Evolutionary conservation across 768 basidiomycete genomes (phyloP).

Genomic region (Panaeolus cyanescens): DNA sequence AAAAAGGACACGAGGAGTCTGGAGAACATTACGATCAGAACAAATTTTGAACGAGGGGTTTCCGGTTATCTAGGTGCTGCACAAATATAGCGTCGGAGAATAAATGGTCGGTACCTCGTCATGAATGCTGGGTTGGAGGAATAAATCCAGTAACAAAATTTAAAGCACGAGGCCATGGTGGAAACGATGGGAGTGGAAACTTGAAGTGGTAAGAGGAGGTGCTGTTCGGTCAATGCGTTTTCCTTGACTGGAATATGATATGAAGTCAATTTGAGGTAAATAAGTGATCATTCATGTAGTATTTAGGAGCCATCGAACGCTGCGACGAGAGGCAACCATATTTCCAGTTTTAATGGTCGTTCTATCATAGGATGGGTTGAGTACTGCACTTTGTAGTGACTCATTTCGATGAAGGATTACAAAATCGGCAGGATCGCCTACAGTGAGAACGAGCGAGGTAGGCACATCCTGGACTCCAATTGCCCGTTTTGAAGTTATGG

Average conservation of each 20-base stretch:
- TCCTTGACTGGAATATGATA: neutral
- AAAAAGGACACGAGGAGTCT: neutral
- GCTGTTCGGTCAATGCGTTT: neutral
- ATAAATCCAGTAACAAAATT: neutral
- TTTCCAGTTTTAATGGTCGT: constrained; percentile 50
- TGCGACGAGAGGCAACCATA: constrained; percentile 41
- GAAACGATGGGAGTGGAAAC: neutral
- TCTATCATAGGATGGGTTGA: constrained; percentile 50
- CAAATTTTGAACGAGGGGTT: neutral
- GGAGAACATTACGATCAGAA: neutral
- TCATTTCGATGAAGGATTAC: constrained; percentile 55
- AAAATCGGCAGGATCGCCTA: constrained; percentile 55
- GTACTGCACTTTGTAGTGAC: constrained; percentile 45
- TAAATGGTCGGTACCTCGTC: neutral
- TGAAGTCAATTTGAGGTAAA: neutral
- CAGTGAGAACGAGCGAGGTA: constrained; percentile 33
- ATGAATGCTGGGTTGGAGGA: neutral
- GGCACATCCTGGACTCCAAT: constrained; percentile 35
- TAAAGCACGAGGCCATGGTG: neutral
- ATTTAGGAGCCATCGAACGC: constrained; percentile 33
- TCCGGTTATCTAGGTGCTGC: neutral
- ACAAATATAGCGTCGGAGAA: neutral
- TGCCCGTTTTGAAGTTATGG: constrained; percentile 51
- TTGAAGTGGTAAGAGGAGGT: neutral
- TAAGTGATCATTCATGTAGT: neutral